Evolutionary conservation across 768 basidiomycete species (phyloP), one percentile per base, ranked within the genome.

Genomic region (Lentinula detonsa): DNA sequence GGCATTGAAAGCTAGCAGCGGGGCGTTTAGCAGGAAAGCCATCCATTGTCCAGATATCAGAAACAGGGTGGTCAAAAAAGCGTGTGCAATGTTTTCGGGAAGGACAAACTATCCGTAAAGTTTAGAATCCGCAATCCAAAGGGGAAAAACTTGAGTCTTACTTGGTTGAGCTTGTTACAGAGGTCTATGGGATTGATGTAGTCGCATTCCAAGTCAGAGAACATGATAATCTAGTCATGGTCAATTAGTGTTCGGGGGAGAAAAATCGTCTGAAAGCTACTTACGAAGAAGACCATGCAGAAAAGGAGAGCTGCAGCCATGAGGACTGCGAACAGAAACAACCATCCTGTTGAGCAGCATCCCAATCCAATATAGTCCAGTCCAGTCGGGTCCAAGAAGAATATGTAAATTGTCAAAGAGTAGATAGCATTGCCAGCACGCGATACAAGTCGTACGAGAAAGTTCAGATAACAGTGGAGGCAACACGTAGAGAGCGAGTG

Each of bases 111-210:
- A 45, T 34, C 10, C 7, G 48, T n/a, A 11, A 21, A 50, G 15
- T 56, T 59, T 21, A 34, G 35, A 52, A 35, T 11, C 3, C 62
- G 37, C 5, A 0, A 55, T 28, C 23, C 21, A 53, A 4, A 60
- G 23, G 48, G 62, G 31, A 34, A 11, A 33, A 50, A 28, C 28
- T 28, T 1, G 28, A 43, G 15, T 75, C 81, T 50, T 65, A 96
- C 96, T 76, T 95, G 92, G 73, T 98, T 98, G 69, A 98, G 87
- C 81, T 97, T 98, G 78, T 98, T 98, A 78, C 97, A 98, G 42
- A 98, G 87, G 75, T 99, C 97, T 85, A 99, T 99, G 57, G 97
- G 97, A 76, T 99, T 99, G 81, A 98, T 96, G 78, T 98, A 98
- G 83, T 97, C 95, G 81, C 94, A 97, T 78, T 98, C 96, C 71